A percentile compares a stretch with the other conserved stretches of the same genome.
phyloP scores from a whole-genome alignment of 1,284 basidiomycete genomes.

The Butyriboletus regius region DNA sequence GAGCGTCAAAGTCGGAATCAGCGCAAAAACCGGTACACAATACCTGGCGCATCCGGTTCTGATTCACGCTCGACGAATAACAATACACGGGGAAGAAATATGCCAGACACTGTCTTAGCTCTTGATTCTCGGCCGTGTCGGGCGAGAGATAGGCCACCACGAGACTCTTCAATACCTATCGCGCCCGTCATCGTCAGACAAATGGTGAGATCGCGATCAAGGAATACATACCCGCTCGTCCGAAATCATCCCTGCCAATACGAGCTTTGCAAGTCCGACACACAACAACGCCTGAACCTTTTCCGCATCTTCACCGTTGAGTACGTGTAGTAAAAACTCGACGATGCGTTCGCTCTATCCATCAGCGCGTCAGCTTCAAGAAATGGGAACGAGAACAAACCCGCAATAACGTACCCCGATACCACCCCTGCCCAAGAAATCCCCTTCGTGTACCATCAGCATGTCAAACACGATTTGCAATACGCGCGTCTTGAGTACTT shows the following conservation, averaged over 20 bases:
- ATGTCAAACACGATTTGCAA: constrained; percentile 87
- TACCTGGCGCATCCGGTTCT: constrained; percentile 72
- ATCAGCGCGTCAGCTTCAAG: background rate
- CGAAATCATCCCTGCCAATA: constrained; percentile 75
- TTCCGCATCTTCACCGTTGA: constrained; percentile 71
- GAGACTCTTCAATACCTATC: constrained; percentile 71
- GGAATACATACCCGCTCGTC: constrained; percentile 56
- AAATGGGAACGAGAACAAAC: background rate
- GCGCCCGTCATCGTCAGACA: background rate
- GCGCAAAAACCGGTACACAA: constrained; percentile 13
- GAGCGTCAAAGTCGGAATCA: background rate
- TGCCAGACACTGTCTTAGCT: constrained; percentile 84
- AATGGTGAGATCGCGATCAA: background rate
- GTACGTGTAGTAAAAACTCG: constrained; percentile 67
- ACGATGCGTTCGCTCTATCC: constrained; percentile 61
- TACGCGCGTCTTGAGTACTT: constrained; percentile 72
- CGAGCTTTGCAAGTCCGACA: constrained; percentile 82
- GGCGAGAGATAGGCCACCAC: constrained; percentile 83
- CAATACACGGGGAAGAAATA: constrained; percentile 96
- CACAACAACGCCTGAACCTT: constrained; percentile 73
- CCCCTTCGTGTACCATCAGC: constrained; percentile 80
- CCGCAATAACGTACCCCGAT: constrained; percentile 38
- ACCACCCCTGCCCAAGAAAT: constrained; percentile 57
- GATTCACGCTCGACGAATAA: constrained; percentile 76
- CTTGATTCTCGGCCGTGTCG: constrained; percentile 76